Conservation (phyloP, 192 early-diverging fungal species). For the Podila verticillata region DNA sequence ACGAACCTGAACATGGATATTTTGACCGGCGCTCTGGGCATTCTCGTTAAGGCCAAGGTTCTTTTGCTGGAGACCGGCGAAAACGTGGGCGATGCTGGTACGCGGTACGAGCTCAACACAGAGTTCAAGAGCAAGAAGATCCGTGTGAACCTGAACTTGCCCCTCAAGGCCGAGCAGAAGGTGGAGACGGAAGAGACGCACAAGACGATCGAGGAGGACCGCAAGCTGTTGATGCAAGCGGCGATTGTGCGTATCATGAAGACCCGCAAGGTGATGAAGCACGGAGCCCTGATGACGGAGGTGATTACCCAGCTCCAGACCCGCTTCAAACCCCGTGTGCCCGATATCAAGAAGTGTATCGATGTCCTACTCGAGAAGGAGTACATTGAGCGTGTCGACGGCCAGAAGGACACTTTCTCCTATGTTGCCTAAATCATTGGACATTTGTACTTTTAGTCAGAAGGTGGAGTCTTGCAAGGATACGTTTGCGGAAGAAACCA, state of each 20-base stretch:
- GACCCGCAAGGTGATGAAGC: slow-evolving; percentile 90
- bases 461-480: no score
- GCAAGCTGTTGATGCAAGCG: slow-evolving; percentile 94
- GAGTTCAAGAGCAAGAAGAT: slow-evolving; percentile 90
- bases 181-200: slow-evolving; percentile 92
- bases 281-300: slow-evolving; percentile 86
- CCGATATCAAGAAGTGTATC: slow-evolving; percentile 97
- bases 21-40: slow-evolving; percentile 72
- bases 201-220: slow-evolving; percentile 91
- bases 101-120: slow-evolving; percentile 79
- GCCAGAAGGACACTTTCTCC: slow-evolving; percentile 83
- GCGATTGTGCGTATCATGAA: slow-evolving; percentile 99
- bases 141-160: slow-evolving; percentile 87
- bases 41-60: slow-evolving; percentile 88
- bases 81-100: slow-evolving; percentile 63
- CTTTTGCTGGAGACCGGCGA: slow-evolving; percentile 62
- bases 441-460: not conserved
- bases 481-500: no score
- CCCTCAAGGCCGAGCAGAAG: slow-evolving; percentile 90
- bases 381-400: slow-evolving; percentile 90
- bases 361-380: slow-evolving; percentile 93
- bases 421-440: slow-evolving; percentile 73
- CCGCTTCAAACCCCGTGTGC: slow-evolving; percentile 89
- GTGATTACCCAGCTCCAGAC: slow-evolving; percentile 87
- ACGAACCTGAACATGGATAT: slow-evolving; percentile 80